Evolutionary conservation across 768 basidiomycete genomes (phyloP).

Genomic region (Boletus vermiculosoides): DNA sequence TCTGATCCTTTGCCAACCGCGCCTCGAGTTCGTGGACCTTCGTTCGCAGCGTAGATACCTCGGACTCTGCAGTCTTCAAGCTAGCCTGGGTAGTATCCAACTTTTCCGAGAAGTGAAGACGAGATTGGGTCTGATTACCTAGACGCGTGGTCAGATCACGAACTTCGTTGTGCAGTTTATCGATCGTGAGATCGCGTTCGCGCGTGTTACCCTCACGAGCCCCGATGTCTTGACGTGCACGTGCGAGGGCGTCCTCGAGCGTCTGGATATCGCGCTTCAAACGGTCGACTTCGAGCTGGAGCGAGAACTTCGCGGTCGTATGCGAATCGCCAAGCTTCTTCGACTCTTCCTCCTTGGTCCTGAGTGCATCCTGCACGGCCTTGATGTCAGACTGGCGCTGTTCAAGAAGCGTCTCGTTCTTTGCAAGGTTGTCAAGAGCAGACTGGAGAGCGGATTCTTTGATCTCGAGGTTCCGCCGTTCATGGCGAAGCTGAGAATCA

Average conservation of each 20-base stretch:
- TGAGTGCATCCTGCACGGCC: conserved; percentile 70
- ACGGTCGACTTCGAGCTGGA: conserved; percentile 88
- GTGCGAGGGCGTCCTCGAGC: conserved; percentile 73
- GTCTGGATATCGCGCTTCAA: conserved; percentile 81
- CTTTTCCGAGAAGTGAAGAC: conserved; percentile 86
- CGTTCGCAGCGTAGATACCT: conserved; percentile 56
- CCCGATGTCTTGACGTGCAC: conserved; percentile 67
- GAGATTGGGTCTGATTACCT: conserved; percentile 82
- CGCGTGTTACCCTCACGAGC: conserved; percentile 62
- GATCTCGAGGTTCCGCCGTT: conserved; percentile 63
- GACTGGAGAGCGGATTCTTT: conserved; percentile 69
- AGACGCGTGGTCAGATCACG: conserved; percentile 78
- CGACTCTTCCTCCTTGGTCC: conserved; percentile 69
- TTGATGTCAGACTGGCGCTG: conserved; percentile 76
- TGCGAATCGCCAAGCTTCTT: conserved; percentile 82
- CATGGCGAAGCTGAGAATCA: conserved; percentile 57
- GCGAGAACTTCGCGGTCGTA: conserved; percentile 76
- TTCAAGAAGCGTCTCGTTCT: conserved; percentile 58
- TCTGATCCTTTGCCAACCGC: conserved; percentile 78
- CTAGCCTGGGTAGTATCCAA: conserved; percentile 66
- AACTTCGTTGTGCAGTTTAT: conserved; percentile 75
- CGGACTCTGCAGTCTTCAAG: conserved; percentile 66
- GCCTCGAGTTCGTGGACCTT: conserved; percentile 75
- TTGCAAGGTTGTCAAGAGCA: conserved; percentile 60
- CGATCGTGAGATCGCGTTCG: conserved; percentile 70